Evolutionary conservation across 2,329 filamentous ascomycete species (phyloP).

Genomic region (Microdochium paspali): DNA sequence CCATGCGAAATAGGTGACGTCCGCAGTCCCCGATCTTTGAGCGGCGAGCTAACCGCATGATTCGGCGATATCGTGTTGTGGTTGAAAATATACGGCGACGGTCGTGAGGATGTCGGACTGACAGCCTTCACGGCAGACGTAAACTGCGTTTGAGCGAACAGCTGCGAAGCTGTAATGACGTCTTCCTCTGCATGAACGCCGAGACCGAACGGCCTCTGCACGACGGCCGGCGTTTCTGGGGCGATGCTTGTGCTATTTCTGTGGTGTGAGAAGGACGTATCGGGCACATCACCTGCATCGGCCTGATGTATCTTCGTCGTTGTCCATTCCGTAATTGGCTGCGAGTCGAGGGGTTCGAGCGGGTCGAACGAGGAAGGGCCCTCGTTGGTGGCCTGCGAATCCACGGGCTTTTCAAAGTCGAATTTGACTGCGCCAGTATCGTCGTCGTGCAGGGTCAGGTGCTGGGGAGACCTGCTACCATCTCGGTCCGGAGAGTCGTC

Average conservation of each 20-base stretch:
- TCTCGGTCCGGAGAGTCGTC: conserved; percentile 15
- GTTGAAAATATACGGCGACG: conserved; percentile 38
- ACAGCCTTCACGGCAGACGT: conserved; percentile 40
- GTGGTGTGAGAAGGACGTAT: background rate
- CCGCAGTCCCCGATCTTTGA: conserved; percentile 37
- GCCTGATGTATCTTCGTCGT: conserved; percentile 9
- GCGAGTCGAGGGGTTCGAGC: conserved; percentile 8
- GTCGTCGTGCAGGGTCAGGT: conserved; percentile 30
- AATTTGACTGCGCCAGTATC: conserved; percentile 32
- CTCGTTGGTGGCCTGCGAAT: conserved; percentile 32
- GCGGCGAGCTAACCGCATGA: conserved; percentile 32
- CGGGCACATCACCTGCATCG: conserved; percentile 7
- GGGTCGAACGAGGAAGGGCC: conserved; percentile 9
- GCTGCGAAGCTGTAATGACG: conserved; percentile 33
- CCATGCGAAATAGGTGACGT: conserved; percentile 30
- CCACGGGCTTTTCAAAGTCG: conserved; percentile 17
- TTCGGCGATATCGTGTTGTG: conserved; percentile 37
- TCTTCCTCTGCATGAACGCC: conserved; percentile 17
- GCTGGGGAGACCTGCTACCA: conserved; percentile 13
- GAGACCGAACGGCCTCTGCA: conserved; percentile 11
- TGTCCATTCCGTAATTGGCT: conserved; percentile 23
- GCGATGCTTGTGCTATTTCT: conserved; percentile 11
- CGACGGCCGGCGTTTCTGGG: conserved; percentile 37
- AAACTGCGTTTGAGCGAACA: conserved; percentile 45
- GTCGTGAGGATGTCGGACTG: conserved; percentile 49